Percentiles rank a stretch among this genome's conserved stretches.
These are phyloP conservation scores for Verticillium klebahnii DNA, from an alignment of 2,329 filamentous ascomycete genomes.

Conservation along the genomic window DNA sequence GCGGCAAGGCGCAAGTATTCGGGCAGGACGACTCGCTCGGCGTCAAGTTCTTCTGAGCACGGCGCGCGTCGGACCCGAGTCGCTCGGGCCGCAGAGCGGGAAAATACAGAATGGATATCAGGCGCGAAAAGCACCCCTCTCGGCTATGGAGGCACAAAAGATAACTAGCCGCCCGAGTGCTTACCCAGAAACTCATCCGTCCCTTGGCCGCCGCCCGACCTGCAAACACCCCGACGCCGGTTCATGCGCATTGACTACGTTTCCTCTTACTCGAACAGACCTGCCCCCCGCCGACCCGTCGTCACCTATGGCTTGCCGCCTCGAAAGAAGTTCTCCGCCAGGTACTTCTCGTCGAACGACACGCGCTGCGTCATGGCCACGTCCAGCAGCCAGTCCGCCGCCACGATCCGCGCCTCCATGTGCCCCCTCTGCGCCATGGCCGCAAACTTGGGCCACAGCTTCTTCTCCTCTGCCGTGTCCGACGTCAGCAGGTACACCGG, in stretches of 20 bases:
- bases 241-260: background rate
- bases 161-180: background rate
- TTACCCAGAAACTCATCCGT: background rate
- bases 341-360: constrained; percentile 60
- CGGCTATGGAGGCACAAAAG: background rate
- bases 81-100: no score
- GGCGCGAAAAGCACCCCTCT: background rate
- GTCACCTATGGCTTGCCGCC: constrained; percentile 13
- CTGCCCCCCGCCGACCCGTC: constrained; percentile 1
- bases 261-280: constrained; percentile 8
- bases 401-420: constrained; percentile 76
- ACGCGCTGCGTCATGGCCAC: constrained; percentile 85
- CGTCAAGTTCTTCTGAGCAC: constrained; percentile 86
- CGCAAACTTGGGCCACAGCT: constrained; percentile 75
- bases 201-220: background rate
- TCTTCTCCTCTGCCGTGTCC: constrained; percentile 59
- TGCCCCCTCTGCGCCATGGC: constrained; percentile 73
- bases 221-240: background rate
- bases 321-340: constrained; percentile 39
- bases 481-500: constrained; percentile 82
- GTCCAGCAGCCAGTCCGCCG: constrained; percentile 84
- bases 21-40: constrained; percentile 82
- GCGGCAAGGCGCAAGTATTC: constrained; percentile 90
- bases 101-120: background rate
- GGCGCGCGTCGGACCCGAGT: background rate